These are phyloP conservation scores for Lasiodiplodia gonubiensis DNA, from an alignment of 2,329 filamentous ascomycete species.

Conservation along the genomic window DNA sequence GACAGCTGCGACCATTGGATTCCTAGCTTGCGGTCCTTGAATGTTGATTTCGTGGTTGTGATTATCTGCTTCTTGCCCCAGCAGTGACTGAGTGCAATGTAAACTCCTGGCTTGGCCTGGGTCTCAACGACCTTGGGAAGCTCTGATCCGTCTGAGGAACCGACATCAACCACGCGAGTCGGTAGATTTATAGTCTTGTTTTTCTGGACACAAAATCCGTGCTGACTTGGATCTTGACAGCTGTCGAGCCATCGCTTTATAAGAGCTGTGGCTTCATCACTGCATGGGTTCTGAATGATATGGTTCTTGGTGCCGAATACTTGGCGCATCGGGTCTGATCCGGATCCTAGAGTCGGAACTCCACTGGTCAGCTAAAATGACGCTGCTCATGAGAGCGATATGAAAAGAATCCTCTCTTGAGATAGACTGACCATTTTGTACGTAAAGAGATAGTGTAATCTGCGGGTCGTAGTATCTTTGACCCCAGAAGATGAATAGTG, in stretches of 20 bases:
- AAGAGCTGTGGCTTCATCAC: background rate
- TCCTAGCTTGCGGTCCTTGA: background rate
- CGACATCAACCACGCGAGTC: constrained; percentile 34
- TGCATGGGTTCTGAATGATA: background rate
- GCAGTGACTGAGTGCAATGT: constrained; percentile 36
- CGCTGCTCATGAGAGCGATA: background rate
- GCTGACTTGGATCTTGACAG: background rate
- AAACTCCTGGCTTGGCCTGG: constrained; percentile 27
- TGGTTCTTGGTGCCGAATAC: background rate
- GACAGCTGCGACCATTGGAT: constrained; percentile 2
- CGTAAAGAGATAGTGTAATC: background rate
- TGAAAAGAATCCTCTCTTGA: too few species aligned
- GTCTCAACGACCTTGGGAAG: constrained; percentile 24
- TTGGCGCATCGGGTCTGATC: background rate
- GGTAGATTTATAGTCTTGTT: constrained; percentile 24
- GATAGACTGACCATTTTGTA: background rate
- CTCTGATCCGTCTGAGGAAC: background rate
- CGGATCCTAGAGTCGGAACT: background rate
- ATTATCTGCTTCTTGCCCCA: constrained; percentile 36
- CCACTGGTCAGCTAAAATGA: background rate
- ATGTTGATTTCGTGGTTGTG: constrained; percentile 32
- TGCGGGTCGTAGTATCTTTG: background rate
- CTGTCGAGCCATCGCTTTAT: background rate
- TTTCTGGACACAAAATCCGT: background rate
- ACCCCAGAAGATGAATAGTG: background rate